Conservation (phyloP, 805 yeast species). For the Candida stauntonica region DNA sequence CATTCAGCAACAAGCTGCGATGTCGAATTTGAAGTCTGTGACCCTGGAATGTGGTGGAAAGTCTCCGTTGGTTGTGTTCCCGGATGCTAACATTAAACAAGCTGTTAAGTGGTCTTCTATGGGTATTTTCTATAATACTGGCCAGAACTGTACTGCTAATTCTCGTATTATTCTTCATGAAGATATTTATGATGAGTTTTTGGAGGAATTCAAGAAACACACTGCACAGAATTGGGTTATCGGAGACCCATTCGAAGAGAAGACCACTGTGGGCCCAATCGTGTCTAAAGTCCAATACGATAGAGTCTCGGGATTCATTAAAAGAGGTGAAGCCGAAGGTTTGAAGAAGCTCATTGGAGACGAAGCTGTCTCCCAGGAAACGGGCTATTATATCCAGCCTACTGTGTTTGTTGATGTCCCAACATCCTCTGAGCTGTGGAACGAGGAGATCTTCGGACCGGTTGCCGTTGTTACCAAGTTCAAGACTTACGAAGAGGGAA, state of each 20-base stretch:
- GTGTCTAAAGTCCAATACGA: conserved; percentile 55
- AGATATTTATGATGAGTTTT: conserved; percentile 48
- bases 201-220: conserved; percentile 39
- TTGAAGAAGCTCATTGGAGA: conserved; percentile 39
- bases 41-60: conserved; percentile 74
- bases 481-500: conserved; percentile 60
- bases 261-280: conserved; percentile 56
- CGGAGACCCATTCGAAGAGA: conserved; percentile 48
- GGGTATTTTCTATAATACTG: conserved; percentile 61
- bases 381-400: conserved; percentile 70
- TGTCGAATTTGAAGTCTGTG: conserved; percentile 56
- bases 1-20: conserved; percentile 66
- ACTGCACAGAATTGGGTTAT: conserved; percentile 47
- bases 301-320: conserved; percentile 42
- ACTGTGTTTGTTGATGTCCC: conserved; percentile 71
- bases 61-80: conserved; percentile 58
- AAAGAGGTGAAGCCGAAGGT: conserved; percentile 48
- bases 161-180: conserved; percentile 60
- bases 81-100: conserved; percentile 60
- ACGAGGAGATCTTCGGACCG: conserved; percentile 88
- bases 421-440: conserved; percentile 59
- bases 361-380: conserved; percentile 26
- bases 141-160: conserved; percentile 67
- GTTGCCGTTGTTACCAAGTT: conserved; percentile 70
- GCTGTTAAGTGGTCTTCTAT: conserved; percentile 65